Base-by-base conservation (phyloP, 768 basidiomycete species). In the Naganishia onofrii region DNA sequence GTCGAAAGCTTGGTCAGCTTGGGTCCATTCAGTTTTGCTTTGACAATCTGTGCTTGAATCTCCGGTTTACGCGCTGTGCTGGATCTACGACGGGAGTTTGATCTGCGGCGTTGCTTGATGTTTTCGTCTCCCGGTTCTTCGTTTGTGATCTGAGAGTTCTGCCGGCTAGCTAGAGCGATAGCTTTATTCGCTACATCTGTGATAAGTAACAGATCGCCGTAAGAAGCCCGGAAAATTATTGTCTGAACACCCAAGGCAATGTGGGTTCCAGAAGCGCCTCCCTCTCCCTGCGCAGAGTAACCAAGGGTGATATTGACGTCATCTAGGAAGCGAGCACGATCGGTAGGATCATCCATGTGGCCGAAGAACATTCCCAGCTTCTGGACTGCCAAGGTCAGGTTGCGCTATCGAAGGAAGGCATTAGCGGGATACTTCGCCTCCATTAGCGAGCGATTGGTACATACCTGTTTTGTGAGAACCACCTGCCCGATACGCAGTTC, bases 311-410 rank as follows among this genome's bases (percentile, higher is more conserved):
- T 76, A 78, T 96, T 92, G 63, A 96, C 84, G 71, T 97, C 90
- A 77, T 99, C 96, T 73, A 99, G 84, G 82, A 99, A 93, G 55
- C 92, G 87, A 60, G 94, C 92, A 57, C 86, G 88, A 72, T 98
- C 94, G 0, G 87, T 84, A 55, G 87, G 84, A 72, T 85, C 85
- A 72, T 91, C 91, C 93, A 99, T 98, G 32, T 86, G 85, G 70
- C 88, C 87, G 34, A 99, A 84, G 2, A 93, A 96, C 95, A 99
- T 98, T 26, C 96, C 96, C 10, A 97, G 84, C 34, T 85, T 86
- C 66, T 85, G 87, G 36, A 97, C 83, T 42, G 86, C 92, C 67
- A 98, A 82, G 1, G 93, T 91, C 71, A 91, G 78, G 42, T 92
- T 86, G 8, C 88, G 88, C 91, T 97, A 76, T 7, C 32, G 32